A percentile compares a stretch with the other conserved stretches of the same genome.
phyloP scores from a whole-genome alignment of 2,329 filamentous ascomycete species.

The Mollisia scopiformis region DNA sequence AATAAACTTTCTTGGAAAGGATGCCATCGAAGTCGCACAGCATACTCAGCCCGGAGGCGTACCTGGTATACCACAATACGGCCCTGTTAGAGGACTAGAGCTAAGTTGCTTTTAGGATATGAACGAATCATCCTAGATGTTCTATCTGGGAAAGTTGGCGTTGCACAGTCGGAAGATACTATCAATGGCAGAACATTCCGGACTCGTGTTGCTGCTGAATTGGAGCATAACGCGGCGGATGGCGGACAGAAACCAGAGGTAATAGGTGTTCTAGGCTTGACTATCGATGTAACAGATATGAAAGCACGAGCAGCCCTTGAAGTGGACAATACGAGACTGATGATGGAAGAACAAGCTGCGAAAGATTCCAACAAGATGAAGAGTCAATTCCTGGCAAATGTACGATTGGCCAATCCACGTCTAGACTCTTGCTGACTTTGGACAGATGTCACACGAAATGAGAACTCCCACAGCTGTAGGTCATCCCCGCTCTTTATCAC shows the following conservation, averaged over 20 bases:
- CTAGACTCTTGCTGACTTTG: neutral
- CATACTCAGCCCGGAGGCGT: constrained; percentile 16
- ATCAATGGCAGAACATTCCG: constrained; percentile 23
- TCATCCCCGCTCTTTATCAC: neutral
- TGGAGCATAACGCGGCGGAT: constrained; percentile 25
- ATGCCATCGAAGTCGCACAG: constrained; percentile 19
- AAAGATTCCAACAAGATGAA: constrained; percentile 30
- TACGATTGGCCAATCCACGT: constrained; percentile 4
- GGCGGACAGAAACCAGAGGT: constrained; percentile 22
- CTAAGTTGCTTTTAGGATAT: constrained; percentile 14
- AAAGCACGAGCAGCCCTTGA: constrained; percentile 25
- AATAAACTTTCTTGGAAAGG: constrained; percentile 14
- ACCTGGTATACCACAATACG: constrained; percentile 10
- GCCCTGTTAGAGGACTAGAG: too few relatives aligned
- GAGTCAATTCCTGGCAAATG: constrained; percentile 32
- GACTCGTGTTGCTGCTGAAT: constrained; percentile 28
- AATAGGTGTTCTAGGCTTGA: constrained; percentile 28
- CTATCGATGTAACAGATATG: constrained; percentile 31
- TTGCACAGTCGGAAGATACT: constrained; percentile 26
- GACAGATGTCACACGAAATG: constrained; percentile 33
- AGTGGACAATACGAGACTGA: constrained; percentile 27
- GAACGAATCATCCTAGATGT: constrained; percentile 24
- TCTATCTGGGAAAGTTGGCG: constrained; percentile 22
- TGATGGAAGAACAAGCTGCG: constrained; percentile 28
- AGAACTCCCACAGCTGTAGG: constrained; percentile 31